phyloP scores from a whole-genome alignment of 495 filamentous ascomycete genomes.

The Parachaetomium inaequale region DNA sequence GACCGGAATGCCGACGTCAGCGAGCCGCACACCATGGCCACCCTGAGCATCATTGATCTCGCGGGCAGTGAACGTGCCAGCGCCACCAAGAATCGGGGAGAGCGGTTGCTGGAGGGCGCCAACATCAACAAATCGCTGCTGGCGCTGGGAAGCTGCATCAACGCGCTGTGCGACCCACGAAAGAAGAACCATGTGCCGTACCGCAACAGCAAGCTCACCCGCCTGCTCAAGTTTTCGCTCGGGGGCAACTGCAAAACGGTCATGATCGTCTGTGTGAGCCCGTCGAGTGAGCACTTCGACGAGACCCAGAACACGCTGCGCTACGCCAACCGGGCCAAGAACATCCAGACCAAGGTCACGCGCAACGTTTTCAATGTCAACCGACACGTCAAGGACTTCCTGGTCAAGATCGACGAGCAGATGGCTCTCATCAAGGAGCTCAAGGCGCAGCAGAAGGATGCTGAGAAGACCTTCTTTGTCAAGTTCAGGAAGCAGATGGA shows the following conservation, averaged over 20 bases:
- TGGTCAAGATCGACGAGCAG: constrained; percentile 97
- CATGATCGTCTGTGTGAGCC: constrained; percentile 99
- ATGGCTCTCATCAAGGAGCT: constrained; percentile 90
- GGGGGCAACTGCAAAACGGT: constrained; percentile 98
- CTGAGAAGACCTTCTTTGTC: constrained; percentile 77
- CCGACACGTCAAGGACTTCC: constrained; percentile 95
- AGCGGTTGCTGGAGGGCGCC: constrained; percentile 85
- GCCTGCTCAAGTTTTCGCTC: constrained; percentile 92
- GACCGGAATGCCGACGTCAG: constrained; percentile 90
- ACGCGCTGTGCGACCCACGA: constrained; percentile 90
- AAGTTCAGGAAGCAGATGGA: constrained; percentile 87
- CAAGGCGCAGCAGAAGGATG: constrained; percentile 84
- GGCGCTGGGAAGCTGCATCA: constrained; percentile 95
- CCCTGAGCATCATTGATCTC: constrained; percentile 95
- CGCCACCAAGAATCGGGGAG: constrained; percentile 94
- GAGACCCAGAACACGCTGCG: constrained; percentile 98
- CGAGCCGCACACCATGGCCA: constrained; percentile 97
- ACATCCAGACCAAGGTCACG: constrained; percentile 99
- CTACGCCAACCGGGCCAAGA: constrained; percentile 97
- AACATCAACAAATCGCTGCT: constrained; percentile 99
- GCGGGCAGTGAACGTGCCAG: constrained; percentile 95
- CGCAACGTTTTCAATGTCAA: constrained; percentile 99
- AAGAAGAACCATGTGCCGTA: constrained; percentile 96
- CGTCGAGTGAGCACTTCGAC: constrained; percentile 94
- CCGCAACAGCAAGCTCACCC: constrained; percentile 94